Evolutionary conservation across 441 rosid genomes (phyloP).

Genomic region (Populus hybrid): DNA sequence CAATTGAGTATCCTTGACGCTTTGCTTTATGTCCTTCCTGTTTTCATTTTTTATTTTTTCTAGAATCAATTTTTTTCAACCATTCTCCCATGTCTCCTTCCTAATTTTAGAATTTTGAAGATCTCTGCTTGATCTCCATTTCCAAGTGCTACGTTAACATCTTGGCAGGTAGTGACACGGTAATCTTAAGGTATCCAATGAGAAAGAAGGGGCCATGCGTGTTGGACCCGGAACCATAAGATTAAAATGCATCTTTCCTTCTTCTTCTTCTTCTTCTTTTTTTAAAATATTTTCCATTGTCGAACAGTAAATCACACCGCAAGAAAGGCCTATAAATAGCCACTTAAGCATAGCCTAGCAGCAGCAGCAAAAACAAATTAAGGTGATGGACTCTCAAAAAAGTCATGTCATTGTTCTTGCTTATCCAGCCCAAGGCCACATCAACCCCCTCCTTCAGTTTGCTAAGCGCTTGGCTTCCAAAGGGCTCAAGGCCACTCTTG

Average conservation of each 20-base stretch:
- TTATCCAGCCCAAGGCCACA: constrained; percentile 45
- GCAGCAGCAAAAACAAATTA: neutral
- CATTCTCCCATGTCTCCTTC: no score
- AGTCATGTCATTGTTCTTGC: constrained; percentile 36
- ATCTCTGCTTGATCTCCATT: no score
- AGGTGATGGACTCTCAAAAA: constrained; percentile 24
- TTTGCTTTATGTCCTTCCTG: no score
- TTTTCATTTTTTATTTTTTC: no score
- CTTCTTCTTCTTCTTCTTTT: no score
- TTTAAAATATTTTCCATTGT: neutral
- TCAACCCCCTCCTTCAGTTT: constrained; percentile 44
- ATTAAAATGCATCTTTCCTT: no score
- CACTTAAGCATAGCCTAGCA: neutral
- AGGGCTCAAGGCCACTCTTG: constrained; percentile 38
- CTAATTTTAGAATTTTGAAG: no score
- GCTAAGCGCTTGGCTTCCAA: constrained; percentile 36
- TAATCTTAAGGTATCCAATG: neutral
- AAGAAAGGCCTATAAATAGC: neutral
- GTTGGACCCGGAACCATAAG: neutral
- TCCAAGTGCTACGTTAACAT: no score
- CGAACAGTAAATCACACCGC: neutral
- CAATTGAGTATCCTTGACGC: no score
- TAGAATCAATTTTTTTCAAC: no score
- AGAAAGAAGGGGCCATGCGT: neutral
- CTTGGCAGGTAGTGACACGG: neutral